Conservation (phyloP, 1,139 yeast genomes). For the Scheffersomyces titani region DNA sequence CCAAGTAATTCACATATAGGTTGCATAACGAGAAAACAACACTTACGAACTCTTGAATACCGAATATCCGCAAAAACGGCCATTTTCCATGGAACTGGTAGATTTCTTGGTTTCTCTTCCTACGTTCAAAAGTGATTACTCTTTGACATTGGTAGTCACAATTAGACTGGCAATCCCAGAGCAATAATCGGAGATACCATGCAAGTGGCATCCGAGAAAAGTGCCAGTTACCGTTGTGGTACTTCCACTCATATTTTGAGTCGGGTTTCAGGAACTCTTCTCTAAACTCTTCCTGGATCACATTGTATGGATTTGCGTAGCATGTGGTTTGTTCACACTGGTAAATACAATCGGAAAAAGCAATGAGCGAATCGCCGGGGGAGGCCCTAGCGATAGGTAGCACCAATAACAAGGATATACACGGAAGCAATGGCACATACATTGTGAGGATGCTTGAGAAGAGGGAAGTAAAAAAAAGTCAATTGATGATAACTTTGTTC, state of each 20-base stretch:
- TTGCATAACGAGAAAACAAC: constrained; percentile 79
- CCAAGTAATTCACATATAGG: constrained; percentile 70
- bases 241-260: constrained; percentile 20
- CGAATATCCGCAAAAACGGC: constrained; percentile 79
- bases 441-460: not conserved
- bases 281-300: constrained; percentile 16
- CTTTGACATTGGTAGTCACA: constrained; percentile 95
- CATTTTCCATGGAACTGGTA: constrained; percentile 96
- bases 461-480: not conserved
- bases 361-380: constrained; percentile 75
- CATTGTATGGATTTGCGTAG: constrained; percentile 29
- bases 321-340: constrained; percentile 58
- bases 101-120: constrained; percentile 47
- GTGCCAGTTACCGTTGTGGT: constrained; percentile 32
- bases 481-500: not conserved
- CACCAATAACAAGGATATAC: not conserved
- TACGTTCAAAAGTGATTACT: constrained; percentile 59
- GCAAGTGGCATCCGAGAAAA: constrained; percentile 44
- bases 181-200: constrained; percentile 45
- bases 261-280: constrained; percentile 16
- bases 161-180: constrained; percentile 80
- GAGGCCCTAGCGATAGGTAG: constrained; percentile 42
- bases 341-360: constrained; percentile 63
- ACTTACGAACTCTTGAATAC: constrained; percentile 85
- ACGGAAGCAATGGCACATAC: not conserved